Conservation (phyloP, 306 rosid genomes). For the Dryas drummondii region DNA sequence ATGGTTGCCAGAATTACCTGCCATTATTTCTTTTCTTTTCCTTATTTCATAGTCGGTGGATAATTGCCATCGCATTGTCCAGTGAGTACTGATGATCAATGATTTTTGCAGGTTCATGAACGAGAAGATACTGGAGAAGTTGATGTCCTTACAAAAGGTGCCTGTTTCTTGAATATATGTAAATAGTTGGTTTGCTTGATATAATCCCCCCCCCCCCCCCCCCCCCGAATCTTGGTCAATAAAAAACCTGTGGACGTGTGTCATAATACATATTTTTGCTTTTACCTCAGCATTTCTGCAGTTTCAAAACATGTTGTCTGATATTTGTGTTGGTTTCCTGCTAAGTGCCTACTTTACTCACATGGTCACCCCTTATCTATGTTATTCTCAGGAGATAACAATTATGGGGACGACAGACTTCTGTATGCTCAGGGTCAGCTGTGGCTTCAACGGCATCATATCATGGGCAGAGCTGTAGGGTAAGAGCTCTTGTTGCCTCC, state of each 20-base stretch:
- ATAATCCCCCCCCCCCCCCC: not conserved
- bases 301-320: conserved; percentile 3
- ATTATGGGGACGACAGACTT: conserved; percentile 84
- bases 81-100: not conserved
- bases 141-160: conserved; percentile 92
- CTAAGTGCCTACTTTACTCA: not conserved
- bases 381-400: conserved; percentile 72
- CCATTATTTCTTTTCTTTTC: not conserved
- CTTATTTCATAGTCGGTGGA: not conserved
- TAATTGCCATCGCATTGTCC: not conserved
- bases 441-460: conserved; percentile 89
- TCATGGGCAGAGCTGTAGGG: conserved; percentile 99
- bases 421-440: conserved; percentile 91
- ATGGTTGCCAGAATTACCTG: not conserved
- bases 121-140: conserved; percentile 73
- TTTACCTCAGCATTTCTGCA: not conserved
- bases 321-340: conserved; percentile 9
- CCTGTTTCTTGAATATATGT: conserved; percentile 12
- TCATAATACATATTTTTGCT: not conserved
- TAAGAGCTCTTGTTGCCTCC: conserved; percentile 25
- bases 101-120: conserved; percentile 75
- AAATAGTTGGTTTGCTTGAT: conserved; percentile 5
- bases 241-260: not conserved
- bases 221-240: not conserved
- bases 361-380: not conserved